Evolutionary conservation across 116 monocot species (phyloP), one percentile per base, ranked within the genome.

Genomic region (Zostera marina): DNA sequence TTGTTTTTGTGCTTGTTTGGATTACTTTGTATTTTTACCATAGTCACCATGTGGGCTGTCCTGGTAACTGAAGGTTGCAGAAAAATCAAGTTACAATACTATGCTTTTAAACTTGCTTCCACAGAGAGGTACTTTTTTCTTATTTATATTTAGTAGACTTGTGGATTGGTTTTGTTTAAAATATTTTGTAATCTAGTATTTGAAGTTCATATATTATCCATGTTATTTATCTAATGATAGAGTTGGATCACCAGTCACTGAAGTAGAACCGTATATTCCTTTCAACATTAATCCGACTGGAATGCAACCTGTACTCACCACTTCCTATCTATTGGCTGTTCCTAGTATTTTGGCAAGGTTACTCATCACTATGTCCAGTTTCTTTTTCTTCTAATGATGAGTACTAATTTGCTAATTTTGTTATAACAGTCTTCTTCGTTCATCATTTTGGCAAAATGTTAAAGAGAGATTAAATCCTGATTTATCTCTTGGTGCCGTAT

Each of bases 31-130:
- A 76, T 83, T 51, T 99, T 99, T 54, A 83, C 77, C 23, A 42
- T 87, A 14, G 83, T 99, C 44, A 99, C 98, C 40, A 99, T 91
- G 91, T 86, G 98, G 91, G 98, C 98, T 22, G 91, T 99, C n/a
- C 67, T 99, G 32, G 81, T 99, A 59, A 99, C 98, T 41, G 87
- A 99, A 73, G 91, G 98, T 64, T 99, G 91, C 67, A 80, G 98
- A 69, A 99, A 87, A 66, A 77, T 91, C 68, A 91, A 86, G 70
- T 68, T 91, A 56, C 76, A 80, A 47, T 91, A 91, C 59, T 91
- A 91, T 62, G 91, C 60, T 71, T 99, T 99, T 72, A 99, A 87
- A 69, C 72, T 99, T 61, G 87, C 98, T 73, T 99, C 98, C 70
- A 63, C 63, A 56, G 58, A 86, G 65, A 80, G 96, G 96, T 96